phyloP scores from a whole-genome alignment of 768 basidiomycete genomes.

The Serpula lacrymans region DNA sequence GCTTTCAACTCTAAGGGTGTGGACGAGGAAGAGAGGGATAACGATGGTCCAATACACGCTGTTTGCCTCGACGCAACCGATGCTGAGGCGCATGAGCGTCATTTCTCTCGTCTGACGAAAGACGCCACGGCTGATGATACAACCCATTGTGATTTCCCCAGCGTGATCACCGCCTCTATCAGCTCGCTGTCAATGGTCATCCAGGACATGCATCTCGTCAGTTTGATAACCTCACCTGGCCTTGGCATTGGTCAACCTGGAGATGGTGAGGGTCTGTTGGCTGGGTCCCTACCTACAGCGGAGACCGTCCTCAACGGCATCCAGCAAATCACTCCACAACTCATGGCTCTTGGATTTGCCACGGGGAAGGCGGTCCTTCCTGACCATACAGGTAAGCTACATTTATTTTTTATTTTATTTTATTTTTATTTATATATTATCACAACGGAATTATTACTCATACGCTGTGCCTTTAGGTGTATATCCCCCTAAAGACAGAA shows the following conservation, averaged over 20 bases:
- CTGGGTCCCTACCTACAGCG: conserved; percentile 74
- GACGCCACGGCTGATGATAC: conserved; percentile 9
- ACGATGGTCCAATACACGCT: conserved; percentile 62
- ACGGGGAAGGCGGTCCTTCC: conserved; percentile 63
- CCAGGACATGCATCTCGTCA: conserved; percentile 58
- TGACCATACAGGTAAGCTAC: conserved; percentile 54
- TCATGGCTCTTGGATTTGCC: conserved; percentile 76
- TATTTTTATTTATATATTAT: background rate
- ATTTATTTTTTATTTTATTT: background rate
- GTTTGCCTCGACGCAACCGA: conserved; percentile 70
- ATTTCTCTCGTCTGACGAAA: conserved; percentile 47
- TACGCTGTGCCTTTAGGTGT: conserved; percentile 42
- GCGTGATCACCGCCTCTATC: conserved; percentile 47
- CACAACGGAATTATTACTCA: conserved; percentile 2
- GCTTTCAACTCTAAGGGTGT: conserved; percentile 14
- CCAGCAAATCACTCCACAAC: conserved; percentile 67
- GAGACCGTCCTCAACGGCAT: conserved; percentile 68
- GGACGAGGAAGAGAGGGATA: conserved; percentile 11
- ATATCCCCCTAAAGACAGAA: conserved; percentile 71
- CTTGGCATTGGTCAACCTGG: conserved; percentile 75
- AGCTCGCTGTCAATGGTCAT: conserved; percentile 49
- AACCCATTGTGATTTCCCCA: conserved; percentile 24
- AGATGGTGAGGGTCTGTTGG: conserved; percentile 61
- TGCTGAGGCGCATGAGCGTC: conserved; percentile 54
- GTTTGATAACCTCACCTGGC: conserved; percentile 56